These are phyloP conservation scores for Pyrenochaeta sp. DNA, from an alignment of 2,329 filamentous ascomycete genomes.

Conservation along the genomic window DNA sequence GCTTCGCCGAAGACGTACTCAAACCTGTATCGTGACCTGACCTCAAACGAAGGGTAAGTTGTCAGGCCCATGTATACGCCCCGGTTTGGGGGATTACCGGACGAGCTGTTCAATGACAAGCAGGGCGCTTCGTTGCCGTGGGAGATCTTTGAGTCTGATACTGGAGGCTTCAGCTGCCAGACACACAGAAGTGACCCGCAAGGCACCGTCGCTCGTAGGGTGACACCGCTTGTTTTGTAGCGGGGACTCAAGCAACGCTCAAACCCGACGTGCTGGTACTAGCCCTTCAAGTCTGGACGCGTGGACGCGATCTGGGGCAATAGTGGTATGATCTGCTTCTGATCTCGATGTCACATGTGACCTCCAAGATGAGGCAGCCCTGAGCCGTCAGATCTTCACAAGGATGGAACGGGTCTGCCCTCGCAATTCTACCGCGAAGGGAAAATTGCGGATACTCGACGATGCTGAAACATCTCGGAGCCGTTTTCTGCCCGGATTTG, in stretches of 20 bases:
- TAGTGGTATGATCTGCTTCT: slow-evolving; percentile 4
- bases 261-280: neutral
- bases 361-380: slow-evolving; percentile 5
- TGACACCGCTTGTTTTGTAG: neutral
- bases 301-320: neutral
- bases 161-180: neutral
- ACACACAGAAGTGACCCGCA: neutral
- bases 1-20: neutral
- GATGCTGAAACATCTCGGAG: slow-evolving; percentile 22
- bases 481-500: slow-evolving; percentile 16
- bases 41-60: slow-evolving; percentile 7
- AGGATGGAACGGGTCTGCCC: slow-evolving; percentile 12
- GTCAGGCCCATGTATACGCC: neutral
- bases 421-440: slow-evolving; percentile 15
- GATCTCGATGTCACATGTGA: slow-evolving; percentile 19
- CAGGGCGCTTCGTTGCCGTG: neutral
- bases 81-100: neutral
- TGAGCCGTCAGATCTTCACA: slow-evolving; percentile 21
- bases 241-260: neutral
- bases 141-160: neutral
- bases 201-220: neutral
- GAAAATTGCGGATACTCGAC: slow-evolving; percentile 7
- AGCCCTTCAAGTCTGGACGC: neutral
- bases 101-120: neutral
- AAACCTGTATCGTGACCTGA: slow-evolving; percentile 5